phyloP scores from a whole-genome alignment of 169 alveolate genomes.

The Plasmodium inui region DNA sequence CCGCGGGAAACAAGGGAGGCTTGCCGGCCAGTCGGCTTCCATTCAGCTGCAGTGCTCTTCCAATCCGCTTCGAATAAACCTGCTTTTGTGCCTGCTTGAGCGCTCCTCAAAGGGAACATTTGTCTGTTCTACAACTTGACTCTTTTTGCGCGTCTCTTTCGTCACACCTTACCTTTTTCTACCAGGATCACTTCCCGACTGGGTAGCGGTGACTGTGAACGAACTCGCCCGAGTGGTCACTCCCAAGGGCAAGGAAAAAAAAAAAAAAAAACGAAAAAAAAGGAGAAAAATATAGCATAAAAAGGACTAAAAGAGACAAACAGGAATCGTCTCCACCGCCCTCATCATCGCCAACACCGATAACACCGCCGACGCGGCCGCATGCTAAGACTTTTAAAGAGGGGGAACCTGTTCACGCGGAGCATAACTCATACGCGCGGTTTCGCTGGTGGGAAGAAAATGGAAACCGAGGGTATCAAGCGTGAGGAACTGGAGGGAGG shows the following conservation, averaged over 20 bases:
- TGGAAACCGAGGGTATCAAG: conserved; percentile 13
- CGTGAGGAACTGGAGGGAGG: conserved; percentile 28
- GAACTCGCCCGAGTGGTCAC: neutral
- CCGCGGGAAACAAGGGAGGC: neutral
- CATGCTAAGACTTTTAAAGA: conserved; percentile 21
- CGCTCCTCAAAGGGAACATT: neutral
- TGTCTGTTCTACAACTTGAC: neutral
- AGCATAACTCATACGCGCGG: conserved; percentile 3
- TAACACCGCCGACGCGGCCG: neutral
- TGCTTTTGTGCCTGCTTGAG: neutral
- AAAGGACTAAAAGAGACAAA: neutral
- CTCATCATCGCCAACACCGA: neutral
- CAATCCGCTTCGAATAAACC: neutral
- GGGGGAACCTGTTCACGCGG: neutral
- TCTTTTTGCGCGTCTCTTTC: neutral
- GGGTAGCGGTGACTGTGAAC: neutral
- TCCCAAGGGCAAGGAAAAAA: neutral
- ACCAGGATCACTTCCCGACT: neutral
- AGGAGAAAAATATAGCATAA: neutral
- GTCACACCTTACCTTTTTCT: neutral
- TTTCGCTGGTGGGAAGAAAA: neutral
- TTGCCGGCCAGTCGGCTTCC: neutral
- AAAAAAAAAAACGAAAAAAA: neutral
- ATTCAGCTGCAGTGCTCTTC: too few species aligned
- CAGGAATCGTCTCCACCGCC: neutral